A percentile compares a stretch with the other conserved stretches of the same genome.
Conservation (phyloP, 441 rosid genomes). For the Pelargonium citronellum region DNA sequence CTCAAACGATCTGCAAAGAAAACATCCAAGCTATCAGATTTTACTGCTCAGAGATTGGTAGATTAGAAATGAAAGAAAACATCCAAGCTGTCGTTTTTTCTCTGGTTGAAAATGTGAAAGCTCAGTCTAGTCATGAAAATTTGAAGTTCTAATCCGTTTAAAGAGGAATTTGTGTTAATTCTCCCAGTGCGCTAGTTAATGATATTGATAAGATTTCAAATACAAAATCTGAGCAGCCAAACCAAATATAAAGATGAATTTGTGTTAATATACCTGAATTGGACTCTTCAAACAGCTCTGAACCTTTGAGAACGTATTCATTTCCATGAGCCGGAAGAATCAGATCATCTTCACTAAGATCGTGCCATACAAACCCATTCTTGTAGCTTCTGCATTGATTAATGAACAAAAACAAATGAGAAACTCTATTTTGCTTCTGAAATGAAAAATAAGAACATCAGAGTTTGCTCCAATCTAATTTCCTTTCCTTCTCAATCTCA, state of each 20-base stretch:
- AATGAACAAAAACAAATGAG: background rate
- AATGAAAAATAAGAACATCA: too few relatives aligned
- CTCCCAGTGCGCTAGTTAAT: too few relatives aligned
- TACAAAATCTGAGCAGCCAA: background rate
- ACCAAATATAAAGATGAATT: background rate
- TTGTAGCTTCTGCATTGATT: conserved; percentile 52
- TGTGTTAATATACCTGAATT: conserved; percentile 42
- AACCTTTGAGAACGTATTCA: conserved; percentile 71
- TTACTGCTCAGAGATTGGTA: background rate
- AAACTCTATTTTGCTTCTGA: too few relatives aligned
- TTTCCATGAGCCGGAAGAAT: conserved; percentile 61
- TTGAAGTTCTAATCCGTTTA: too few relatives aligned
- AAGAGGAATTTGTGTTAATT: too few relatives aligned
- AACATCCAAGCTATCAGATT: background rate
- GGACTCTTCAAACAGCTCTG: conserved; percentile 61
- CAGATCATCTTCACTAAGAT: conserved; percentile 56
- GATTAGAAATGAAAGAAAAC: too few relatives aligned
- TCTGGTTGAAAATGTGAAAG: too few relatives aligned
- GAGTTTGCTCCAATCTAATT: too few relatives aligned
- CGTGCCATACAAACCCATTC: conserved; percentile 76
- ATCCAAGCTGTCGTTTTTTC: too few relatives aligned
- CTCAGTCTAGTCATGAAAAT: too few relatives aligned
- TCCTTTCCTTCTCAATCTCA: too few relatives aligned
- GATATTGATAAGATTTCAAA: background rate
- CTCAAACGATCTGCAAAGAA: conserved; percentile 41